Evolutionary conservation across 768 basidiomycete species (phyloP).

Genomic region (Vararia minispora): DNA sequence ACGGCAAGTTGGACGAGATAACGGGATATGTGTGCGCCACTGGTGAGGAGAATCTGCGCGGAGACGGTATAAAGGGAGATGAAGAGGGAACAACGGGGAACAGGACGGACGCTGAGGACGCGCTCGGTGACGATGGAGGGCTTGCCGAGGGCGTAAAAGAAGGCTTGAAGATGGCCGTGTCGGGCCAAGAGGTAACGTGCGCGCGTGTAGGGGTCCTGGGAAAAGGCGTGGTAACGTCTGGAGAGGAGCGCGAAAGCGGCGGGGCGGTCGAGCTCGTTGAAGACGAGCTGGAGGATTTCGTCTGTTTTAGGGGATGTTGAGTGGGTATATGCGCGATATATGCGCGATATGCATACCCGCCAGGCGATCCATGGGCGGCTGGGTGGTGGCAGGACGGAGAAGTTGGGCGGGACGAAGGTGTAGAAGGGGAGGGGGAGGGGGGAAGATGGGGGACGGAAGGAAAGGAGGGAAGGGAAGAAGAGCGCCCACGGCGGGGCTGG

Average conservation of each 20-base stretch:
- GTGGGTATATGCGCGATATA: conserved; percentile 10
- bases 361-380: conserved; percentile 13
- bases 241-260: conserved; percentile 44
- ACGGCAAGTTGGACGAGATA: conserved; percentile 71
- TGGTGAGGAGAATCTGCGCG: conserved; percentile 55
- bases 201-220: conserved; percentile 64
- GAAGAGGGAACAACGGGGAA: conserved; percentile 1
- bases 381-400: conserved; percentile 1
- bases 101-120: conserved; percentile 10
- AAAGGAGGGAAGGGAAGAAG: conserved; percentile 5
- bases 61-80: conserved; percentile 2
- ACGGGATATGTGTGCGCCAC: conserved; percentile 69
- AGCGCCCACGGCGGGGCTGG: too few species aligned
- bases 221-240: conserved; percentile 49
- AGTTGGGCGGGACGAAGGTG: conserved; percentile 1
- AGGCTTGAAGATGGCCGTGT: conserved; percentile 57
- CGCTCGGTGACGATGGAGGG: conserved; percentile 28
- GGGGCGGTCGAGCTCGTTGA: conserved; percentile 63
- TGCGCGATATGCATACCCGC: too few species aligned
- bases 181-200: conserved; percentile 70
- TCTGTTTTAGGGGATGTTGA: conserved; percentile 20
- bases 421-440: conserved; percentile 1
- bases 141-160: conserved; percentile 66
- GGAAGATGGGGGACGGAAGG: background rate
- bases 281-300: conserved; percentile 63